Evolutionary conservation across 1,284 basidiomycete genomes (phyloP), one percentile per base, ranked within the genome.

Genomic region (Chondrostereum purpureum): DNA sequence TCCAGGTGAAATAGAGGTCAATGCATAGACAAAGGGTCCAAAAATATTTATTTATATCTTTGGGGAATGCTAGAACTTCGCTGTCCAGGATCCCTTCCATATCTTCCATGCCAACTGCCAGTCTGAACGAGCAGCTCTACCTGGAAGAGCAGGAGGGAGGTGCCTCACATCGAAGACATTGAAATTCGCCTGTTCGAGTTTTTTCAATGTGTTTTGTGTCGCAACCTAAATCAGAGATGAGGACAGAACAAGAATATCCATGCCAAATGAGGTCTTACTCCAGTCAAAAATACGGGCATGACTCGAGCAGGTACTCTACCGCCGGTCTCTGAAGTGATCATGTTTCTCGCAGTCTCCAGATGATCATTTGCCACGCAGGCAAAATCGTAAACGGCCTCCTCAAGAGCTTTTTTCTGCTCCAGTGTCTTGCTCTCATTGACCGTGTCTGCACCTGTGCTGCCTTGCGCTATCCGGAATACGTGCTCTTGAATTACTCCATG

Each of bases 341-440:
- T 82, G 44, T 80, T 77, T 36, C 89, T 76, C 2, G 92, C 90
- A 2, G 91, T 92, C 54, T 85, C 73, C 51, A 97, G 63, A 64
- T 97, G 87, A 66, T 95, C 92, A 67, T 95, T 92, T 33, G 92
- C 93, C 14, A 88, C 66, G 8, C 87, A 90, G 13, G 93, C 93
- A 60, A 95, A 84, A 58, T 92, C 88, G 60, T 84, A 96, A 24
- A 91, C 84, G 0, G 91, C 92, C 48, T 88, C 78, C 33, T 78
- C 77, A 21, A 86, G 27, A 8, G 27, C 27, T n/a, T 31, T 31
- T 31, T 31, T 31, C n/a, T 31, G 27, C n/a, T 31, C 8, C 27
- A n/a, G 8, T n/a, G 27, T n/a, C 8, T n/a, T 8, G n/a, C 8
- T 31, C 8, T 31, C 27, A 31, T 31, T n/a, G 8, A 8, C n/a